These are phyloP conservation scores for Thinopyrum elongatum DNA, from an alignment of 176 grass and related monocot species.

Conservation along the genomic window DNA sequence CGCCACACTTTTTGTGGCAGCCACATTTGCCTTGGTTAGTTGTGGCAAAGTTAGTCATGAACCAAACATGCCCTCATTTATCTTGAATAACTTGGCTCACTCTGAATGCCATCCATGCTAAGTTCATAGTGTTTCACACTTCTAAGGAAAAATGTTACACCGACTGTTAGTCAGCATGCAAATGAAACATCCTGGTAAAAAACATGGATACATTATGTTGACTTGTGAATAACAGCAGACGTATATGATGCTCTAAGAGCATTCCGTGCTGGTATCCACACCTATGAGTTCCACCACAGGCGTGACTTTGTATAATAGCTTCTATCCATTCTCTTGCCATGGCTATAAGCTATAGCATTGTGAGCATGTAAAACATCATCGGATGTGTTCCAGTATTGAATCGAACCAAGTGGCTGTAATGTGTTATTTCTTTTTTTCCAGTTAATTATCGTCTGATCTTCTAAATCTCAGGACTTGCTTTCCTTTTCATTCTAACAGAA, in stretches of 20 bases:
- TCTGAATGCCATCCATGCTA: background rate
- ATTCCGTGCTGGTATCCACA: background rate
- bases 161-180: background rate
- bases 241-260: background rate
- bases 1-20: background rate
- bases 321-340: constrained; percentile 13
- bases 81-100: constrained; percentile 7
- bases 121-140: background rate
- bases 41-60: background rate
- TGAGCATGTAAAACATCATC: background rate
- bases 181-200: constrained; percentile 3
- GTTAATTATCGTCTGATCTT: constrained; percentile 20
- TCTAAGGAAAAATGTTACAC: background rate
- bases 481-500: constrained; percentile 63
- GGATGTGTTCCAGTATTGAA: constrained; percentile 9
- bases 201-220: background rate
- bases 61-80: background rate
- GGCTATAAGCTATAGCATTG: constrained; percentile 15
- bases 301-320: constrained; percentile 8
- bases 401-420: background rate
- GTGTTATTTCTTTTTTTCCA: background rate
- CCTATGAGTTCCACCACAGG: background rate
- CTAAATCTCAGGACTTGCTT: constrained; percentile 26
- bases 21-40: background rate
- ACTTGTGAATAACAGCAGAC: constrained; percentile 5